Evolutionary conservation across 352 stramenopile species (phyloP).

Genomic region (Ophiocytium majus): DNA sequence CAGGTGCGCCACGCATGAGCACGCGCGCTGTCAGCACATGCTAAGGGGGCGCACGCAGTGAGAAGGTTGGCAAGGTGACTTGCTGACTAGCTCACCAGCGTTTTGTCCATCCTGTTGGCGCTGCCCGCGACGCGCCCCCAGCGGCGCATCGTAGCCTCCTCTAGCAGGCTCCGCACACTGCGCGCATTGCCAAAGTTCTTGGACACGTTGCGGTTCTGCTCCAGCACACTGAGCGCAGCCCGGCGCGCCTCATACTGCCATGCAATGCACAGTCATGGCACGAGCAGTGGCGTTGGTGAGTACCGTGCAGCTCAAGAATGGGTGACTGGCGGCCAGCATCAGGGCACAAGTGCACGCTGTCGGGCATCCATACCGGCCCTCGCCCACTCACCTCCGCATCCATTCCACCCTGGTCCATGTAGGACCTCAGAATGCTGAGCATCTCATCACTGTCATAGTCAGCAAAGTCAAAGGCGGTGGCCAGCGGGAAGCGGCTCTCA

Average conservation of each 20-base stretch:
- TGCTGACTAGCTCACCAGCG: neutral
- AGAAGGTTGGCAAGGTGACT: too few species aligned
- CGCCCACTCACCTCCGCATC: too few species aligned
- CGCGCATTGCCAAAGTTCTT: conserved; percentile 44
- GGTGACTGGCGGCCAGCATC: too few species aligned
- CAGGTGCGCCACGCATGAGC: too few species aligned
- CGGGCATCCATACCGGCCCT: too few species aligned
- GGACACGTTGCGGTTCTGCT: conserved; percentile 10
- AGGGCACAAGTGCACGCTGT: too few species aligned
- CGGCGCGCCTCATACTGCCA: neutral
- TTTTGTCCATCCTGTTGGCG: neutral
- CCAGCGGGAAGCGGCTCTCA: conserved; percentile 72
- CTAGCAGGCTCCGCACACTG: conserved; percentile 37
- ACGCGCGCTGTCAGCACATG: too few species aligned
- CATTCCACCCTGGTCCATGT: neutral
- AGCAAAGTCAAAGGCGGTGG: conserved; percentile 84
- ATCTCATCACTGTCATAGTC: conserved; percentile 70
- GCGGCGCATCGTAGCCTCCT: conserved; percentile 37
- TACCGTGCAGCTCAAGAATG: too few species aligned
- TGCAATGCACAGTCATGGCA: too few species aligned
- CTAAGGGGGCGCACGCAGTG: too few species aligned
- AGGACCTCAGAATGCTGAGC: conserved; percentile 25
- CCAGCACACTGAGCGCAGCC: conserved; percentile 25
- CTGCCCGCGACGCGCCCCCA: neutral
- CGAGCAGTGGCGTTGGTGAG: too few species aligned